Conservation (phyloP, 345 rosid species). For the Streptanthus diversifolius region DNA sequence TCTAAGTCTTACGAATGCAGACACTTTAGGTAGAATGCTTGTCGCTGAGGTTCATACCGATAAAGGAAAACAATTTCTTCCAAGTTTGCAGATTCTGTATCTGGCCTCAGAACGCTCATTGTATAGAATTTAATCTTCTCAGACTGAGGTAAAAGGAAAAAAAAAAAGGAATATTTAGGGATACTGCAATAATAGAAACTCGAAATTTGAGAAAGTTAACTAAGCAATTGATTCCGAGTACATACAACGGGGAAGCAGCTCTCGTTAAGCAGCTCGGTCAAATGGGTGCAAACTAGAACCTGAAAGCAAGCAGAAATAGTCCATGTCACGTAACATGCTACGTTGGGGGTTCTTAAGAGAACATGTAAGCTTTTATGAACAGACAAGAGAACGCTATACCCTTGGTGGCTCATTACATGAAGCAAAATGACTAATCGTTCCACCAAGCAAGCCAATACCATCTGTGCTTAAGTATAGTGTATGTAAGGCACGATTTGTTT, state of each 20-base stretch:
- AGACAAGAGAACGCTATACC: constrained; percentile 45
- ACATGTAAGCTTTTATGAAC: neutral
- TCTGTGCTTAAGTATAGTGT: constrained; percentile 44
- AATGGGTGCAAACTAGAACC: constrained; percentile 90
- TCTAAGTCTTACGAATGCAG: neutral
- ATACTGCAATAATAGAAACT: neutral
- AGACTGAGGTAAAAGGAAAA: constrained; percentile 46
- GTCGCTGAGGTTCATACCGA: constrained; percentile 46
- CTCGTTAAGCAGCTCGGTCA: constrained; percentile 73
- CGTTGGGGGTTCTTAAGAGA: neutral
- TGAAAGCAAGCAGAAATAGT: constrained; percentile 25
- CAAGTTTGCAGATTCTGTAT: constrained; percentile 43
- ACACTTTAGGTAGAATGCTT: neutral
- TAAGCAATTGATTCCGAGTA: constrained; percentile 19
- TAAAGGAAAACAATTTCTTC: constrained; percentile 87
- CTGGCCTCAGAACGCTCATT: constrained; percentile 89
- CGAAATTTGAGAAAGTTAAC: neutral
- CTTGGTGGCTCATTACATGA: constrained; percentile 66
- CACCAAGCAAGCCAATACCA: constrained; percentile 98
- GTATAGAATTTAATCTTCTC: constrained; percentile 76
- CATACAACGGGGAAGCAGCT: constrained; percentile 68
- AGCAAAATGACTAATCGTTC: constrained; percentile 72
- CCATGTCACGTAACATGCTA: constrained; percentile 1
- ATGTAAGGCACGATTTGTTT: neutral
- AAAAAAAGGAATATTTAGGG: neutral